A percentile compares a stretch with the other conserved stretches of the same genome.
Evolutionary conservation across 345 rosid species (phyloP).

Genomic region (Hibiscus trionum): DNA sequence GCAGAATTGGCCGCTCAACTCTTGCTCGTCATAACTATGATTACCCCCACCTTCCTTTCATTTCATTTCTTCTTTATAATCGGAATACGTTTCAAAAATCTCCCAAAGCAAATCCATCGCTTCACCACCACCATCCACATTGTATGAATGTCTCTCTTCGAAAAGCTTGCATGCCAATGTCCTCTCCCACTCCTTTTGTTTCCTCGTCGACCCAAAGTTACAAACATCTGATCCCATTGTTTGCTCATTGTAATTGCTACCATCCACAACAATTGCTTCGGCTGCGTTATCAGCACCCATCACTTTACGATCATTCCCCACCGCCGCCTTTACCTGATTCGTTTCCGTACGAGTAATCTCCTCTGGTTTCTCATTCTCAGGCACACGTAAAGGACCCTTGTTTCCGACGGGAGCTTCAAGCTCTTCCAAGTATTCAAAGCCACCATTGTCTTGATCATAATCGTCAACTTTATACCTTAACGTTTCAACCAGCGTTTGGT

Average conservation of each 20-base stretch:
- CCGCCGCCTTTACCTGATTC: conserved; percentile 9
- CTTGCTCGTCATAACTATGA: conserved; percentile 32
- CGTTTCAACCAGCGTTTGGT: conserved; percentile 27
- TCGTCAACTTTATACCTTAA: not conserved
- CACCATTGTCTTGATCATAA: not conserved
- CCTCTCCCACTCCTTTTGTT: conserved; percentile 47
- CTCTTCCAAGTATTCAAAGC: not conserved
- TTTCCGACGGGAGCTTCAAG: conserved; percentile 4
- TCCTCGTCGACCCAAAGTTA: conserved; percentile 34
- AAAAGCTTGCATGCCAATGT: conserved; percentile 55
- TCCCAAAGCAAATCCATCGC: conserved; percentile 97
- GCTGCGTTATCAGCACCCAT: conserved; percentile 4
- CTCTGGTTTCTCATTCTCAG: not conserved
- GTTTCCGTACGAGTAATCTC: not conserved
- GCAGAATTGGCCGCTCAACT: conserved; percentile 45
- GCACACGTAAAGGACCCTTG: conserved; percentile 8
- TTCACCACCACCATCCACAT: conserved; percentile 39
- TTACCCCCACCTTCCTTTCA: conserved; percentile 20
- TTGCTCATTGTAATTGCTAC: not conserved
- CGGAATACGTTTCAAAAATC: conserved; percentile 47
- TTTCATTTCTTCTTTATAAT: conserved; percentile 20
- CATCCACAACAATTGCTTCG: conserved; percentile 9
- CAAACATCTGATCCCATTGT: conserved; percentile 17
- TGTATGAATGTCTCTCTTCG: conserved; percentile 58
- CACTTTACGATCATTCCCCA: conserved; percentile 19